A percentile compares a stretch with the other conserved stretches of the same genome.
phyloP scores from a whole-genome alignment of 345 rosid species.

The Dipteronia dyeriana region DNA sequence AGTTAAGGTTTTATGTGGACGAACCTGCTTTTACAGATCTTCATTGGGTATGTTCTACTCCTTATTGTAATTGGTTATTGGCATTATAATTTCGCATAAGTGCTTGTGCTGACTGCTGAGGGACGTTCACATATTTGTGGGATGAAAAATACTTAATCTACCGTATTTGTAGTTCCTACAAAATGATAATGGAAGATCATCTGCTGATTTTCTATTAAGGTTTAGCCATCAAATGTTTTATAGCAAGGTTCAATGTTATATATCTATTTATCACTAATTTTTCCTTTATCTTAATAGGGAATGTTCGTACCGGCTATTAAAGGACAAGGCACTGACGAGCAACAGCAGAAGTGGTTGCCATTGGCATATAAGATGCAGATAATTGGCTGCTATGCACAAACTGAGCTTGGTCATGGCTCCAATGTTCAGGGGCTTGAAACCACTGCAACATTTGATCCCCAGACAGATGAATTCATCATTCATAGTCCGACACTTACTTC shows the following conservation, averaged over 20 bases:
- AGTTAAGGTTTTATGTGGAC: conserved; percentile 71
- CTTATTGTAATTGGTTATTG: not conserved
- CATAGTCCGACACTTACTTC: conserved; percentile 96
- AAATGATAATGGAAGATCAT: not conserved
- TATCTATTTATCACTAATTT: conserved; percentile 1
- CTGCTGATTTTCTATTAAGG: conserved; percentile 11
- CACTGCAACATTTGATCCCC: conserved; percentile 92
- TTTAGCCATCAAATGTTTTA: conserved; percentile 8
- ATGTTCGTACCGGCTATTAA: conserved; percentile 95
- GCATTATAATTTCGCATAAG: not conserved
- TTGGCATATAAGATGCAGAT: conserved; percentile 94
- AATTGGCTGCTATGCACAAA: conserved; percentile 98
- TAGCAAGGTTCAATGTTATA: not conserved
- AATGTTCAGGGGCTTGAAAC: conserved; percentile 99
- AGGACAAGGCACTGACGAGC: conserved; percentile 97
- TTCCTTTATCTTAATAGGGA: conserved; percentile 52
- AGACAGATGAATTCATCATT: conserved; percentile 85
- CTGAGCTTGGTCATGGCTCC: conserved; percentile 99
- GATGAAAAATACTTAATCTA: not conserved
- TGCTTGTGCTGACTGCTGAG: not conserved
- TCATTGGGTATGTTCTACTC: conserved; percentile 68
- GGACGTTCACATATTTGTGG: conserved; percentile 8
- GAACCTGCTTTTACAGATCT: conserved; percentile 92
- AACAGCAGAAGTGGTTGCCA: conserved; percentile 90
- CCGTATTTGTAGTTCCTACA: not conserved